A percentile compares a stretch with the other conserved stretches of the same genome.
Conservation (phyloP, 2,329 filamentous ascomycete genomes). For the Cercospora sp. region DNA sequence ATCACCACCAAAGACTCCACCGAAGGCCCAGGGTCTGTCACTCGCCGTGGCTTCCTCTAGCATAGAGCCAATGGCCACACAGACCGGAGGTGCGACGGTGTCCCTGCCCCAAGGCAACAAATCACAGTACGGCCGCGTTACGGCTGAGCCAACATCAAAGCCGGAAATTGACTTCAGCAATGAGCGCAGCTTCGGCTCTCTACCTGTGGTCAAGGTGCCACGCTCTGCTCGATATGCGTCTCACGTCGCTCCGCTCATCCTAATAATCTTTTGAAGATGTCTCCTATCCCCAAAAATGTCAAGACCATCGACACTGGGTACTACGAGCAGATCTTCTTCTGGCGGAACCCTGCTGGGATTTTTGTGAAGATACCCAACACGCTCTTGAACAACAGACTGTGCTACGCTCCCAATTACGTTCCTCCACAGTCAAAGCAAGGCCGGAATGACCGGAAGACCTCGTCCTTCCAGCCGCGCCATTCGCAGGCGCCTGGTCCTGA, state of each 20-base stretch:
- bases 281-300: conserved; percentile 18
- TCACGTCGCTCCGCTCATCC: conserved; percentile 11
- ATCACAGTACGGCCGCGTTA: conserved; percentile 27
- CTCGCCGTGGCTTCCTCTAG: conserved; percentile 61
- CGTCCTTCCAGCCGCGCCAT: not conserved
- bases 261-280: conserved; percentile 30
- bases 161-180: conserved; percentile 47
- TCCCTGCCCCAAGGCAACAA: conserved; percentile 58
- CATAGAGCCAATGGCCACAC: conserved; percentile 66
- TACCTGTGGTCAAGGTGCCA: conserved; percentile 41
- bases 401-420: conserved; percentile 16
- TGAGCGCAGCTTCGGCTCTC: conserved; percentile 51
- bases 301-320: conserved; percentile 25
- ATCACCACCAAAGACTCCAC: conserved; percentile 43
- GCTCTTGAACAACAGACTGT: conserved; percentile 29
- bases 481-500: not conserved
- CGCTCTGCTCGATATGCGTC: conserved; percentile 30
- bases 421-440: not conserved
- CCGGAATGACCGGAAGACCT: not conserved
- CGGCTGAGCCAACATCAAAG: conserved; percentile 43
- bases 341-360: conserved; percentile 28
- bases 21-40: conserved; percentile 50
- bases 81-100: conserved; percentile 64
- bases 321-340: conserved; percentile 22
- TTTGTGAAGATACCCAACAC: conserved; percentile 34